phyloP scores from a whole-genome alignment of 2,329 filamentous ascomycete genomes.

The Colletotrichum filicis region DNA sequence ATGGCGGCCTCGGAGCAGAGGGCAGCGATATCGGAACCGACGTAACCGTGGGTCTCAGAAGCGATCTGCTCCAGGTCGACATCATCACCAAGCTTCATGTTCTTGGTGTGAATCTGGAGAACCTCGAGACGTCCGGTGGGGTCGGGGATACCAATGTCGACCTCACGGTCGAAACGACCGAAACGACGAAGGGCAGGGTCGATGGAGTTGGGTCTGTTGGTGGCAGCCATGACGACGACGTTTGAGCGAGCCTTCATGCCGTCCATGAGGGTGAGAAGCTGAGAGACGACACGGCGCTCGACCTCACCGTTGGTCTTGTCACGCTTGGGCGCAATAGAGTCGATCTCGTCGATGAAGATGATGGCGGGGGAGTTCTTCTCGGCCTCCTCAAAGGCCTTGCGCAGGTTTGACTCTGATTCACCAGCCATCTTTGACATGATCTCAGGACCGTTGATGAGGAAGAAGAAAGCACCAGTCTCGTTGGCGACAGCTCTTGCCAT shows the following conservation, averaged over 20 bases:
- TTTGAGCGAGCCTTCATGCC: constrained; percentile 99
- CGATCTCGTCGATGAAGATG: constrained; percentile 99
- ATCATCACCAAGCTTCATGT: constrained; percentile 99
- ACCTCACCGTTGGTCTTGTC: constrained; percentile 99
- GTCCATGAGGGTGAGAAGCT: constrained; percentile 96
- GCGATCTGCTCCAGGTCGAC: constrained; percentile 98
- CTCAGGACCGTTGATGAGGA: constrained; percentile 98
- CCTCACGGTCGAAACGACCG: constrained; percentile 98
- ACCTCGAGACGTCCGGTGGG: constrained; percentile 99
- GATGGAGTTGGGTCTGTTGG: constrained; percentile 98
- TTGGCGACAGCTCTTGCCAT: constrained; percentile 99
- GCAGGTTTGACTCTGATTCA: constrained; percentile 97
- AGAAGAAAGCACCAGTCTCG: constrained; percentile 99
- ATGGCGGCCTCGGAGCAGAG: constrained; percentile 99
- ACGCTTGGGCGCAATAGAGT: constrained; percentile 99
- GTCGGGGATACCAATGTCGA: constrained; percentile 98
- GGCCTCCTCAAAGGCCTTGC: constrained; percentile 99
- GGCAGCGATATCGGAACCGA: constrained; percentile 97
- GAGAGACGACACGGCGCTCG: constrained; percentile 97
- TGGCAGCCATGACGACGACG: constrained; percentile 98
- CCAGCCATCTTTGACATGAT: constrained; percentile 99
- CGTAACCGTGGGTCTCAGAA: constrained; percentile 97
- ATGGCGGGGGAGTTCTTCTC: constrained; percentile 99
- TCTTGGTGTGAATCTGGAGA: constrained; percentile 99
- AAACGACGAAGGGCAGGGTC: constrained; percentile 97